These are phyloP conservation scores for Suillus cothurnatus DNA, from an alignment of 768 basidiomycete genomes.

Conservation along the genomic window DNA sequence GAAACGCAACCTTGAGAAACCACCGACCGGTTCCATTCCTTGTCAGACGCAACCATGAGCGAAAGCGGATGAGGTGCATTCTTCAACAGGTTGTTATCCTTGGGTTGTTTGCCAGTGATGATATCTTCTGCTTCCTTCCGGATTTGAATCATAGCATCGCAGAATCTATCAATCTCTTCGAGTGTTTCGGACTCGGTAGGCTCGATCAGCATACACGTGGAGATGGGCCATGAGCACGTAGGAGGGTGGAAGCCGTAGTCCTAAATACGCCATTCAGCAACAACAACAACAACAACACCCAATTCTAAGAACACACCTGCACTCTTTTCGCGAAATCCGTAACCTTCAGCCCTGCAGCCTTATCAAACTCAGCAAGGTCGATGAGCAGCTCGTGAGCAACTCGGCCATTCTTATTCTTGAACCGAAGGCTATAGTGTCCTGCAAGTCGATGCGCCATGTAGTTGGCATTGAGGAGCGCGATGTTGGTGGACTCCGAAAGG, in stretches of 20 bases:
- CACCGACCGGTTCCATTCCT: conserved; percentile 83
- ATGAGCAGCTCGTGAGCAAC: conserved; percentile 97
- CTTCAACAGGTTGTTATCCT: conserved; percentile 88
- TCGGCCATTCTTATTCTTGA: conserved; percentile 86
- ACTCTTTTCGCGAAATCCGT: conserved; percentile 96
- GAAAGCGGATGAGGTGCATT: conserved; percentile 93
- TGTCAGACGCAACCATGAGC: conserved; percentile 68
- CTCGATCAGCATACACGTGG: conserved; percentile 97
- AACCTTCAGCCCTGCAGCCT: conserved; percentile 86
- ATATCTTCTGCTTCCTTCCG: conserved; percentile 90
- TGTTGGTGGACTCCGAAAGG: conserved; percentile 79
- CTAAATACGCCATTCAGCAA: conserved; percentile 35
- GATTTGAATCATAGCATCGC: conserved; percentile 98
- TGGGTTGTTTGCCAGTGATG: conserved; percentile 83
- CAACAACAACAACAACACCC: not conserved
- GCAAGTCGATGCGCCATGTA: conserved; percentile 93
- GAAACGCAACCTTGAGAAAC: not conserved
- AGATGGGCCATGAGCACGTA: conserved; percentile 97
- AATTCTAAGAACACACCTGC: conserved; percentile 53
- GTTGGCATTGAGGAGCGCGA: conserved; percentile 93
- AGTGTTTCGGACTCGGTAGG: conserved; percentile 96
- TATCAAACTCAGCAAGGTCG: conserved; percentile 95
- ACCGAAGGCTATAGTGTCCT: conserved; percentile 83
- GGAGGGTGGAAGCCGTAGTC: conserved; percentile 96
- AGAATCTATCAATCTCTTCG: conserved; percentile 95